Evolutionary conservation across 1,139 yeast species (phyloP).

Genomic region (Saccharomyces hybrid): DNA sequence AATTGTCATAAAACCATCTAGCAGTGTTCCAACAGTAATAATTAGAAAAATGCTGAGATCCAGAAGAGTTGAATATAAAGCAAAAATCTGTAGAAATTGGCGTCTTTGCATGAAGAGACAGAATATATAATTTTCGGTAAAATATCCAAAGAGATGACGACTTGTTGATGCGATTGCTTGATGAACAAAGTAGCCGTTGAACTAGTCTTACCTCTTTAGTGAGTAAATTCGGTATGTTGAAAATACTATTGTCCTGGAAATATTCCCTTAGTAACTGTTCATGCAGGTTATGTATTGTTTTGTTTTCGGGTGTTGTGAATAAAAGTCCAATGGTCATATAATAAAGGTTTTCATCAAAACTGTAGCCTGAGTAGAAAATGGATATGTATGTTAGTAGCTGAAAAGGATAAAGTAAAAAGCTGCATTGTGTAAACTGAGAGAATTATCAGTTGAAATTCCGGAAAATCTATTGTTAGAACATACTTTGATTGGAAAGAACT

Average conservation of each 20-base stretch:
- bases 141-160: constrained; percentile 39
- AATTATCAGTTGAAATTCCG: too few species aligned
- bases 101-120: constrained; percentile 1
- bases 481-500: constrained; percentile 7
- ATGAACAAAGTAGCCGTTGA: constrained; percentile 32
- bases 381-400: neutral
- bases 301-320: constrained; percentile 38
- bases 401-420: neutral
- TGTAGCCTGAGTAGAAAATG: neutral
- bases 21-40: constrained; percentile 40
- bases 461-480: constrained; percentile 4
- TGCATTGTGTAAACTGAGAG: neutral
- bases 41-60: constrained; percentile 36
- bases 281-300: constrained; percentile 32
- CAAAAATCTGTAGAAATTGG: neutral
- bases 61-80: constrained; percentile 14
- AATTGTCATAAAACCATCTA: constrained; percentile 31
- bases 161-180: constrained; percentile 37
- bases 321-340: constrained; percentile 33
- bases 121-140: constrained; percentile 30
- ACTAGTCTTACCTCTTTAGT: constrained; percentile 23
- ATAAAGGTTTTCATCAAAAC: constrained; percentile 5
- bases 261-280: constrained; percentile 16
- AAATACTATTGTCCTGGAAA: neutral
- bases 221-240: neutral